Evolutionary conservation across 225 moss, liverwort and hornwort species (phyloP).

Genomic region (Physcomitrellopsis africana): DNA sequence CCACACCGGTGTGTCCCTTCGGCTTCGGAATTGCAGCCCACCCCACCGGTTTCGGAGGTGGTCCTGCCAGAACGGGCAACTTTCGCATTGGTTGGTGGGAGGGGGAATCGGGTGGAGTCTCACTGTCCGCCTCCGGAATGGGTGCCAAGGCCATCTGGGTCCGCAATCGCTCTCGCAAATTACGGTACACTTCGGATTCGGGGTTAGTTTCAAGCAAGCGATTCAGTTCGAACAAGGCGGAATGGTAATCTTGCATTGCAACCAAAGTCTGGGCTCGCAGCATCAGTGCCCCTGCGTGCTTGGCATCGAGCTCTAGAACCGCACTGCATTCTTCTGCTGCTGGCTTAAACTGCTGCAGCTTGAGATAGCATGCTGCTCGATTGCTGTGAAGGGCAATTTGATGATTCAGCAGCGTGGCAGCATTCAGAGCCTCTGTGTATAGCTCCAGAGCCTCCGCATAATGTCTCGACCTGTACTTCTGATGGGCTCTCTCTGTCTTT

Average conservation of each 20-base stretch:
- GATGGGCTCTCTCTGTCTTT: constrained; percentile 93
- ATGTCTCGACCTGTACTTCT: constrained; percentile 83
- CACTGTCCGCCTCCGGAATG: constrained; percentile 74
- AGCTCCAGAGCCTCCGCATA: constrained; percentile 81
- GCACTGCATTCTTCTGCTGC: constrained; percentile 98
- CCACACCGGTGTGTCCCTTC: constrained; percentile 78
- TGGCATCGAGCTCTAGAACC: constrained; percentile 93
- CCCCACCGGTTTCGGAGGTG: constrained; percentile 65
- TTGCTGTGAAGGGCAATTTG: constrained; percentile 93
- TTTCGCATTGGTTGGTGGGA: constrained; percentile 49
- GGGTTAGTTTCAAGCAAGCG: constrained; percentile 88
- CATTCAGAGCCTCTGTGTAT: constrained; percentile 75
- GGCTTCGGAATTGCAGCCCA: constrained; percentile 99
- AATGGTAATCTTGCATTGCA: constrained; percentile 93
- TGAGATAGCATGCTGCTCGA: constrained; percentile 91
- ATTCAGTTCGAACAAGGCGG: constrained; percentile 94
- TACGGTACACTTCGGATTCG: constrained; percentile 82
- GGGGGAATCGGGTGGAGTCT: constrained; percentile 63
- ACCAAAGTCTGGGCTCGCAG: constrained; percentile 92
- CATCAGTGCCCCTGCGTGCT: constrained; percentile 94
- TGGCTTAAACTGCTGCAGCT: constrained; percentile 85
- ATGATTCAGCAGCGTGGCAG: constrained; percentile 78
- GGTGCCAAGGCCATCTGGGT: constrained; percentile 88
- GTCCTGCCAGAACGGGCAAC: constrained; percentile 63
- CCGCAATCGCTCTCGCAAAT: constrained; percentile 83